These are phyloP conservation scores for Alternaria gansuensis DNA, from an alignment of 2,329 filamentous ascomycete species.

Conservation along the genomic window DNA sequence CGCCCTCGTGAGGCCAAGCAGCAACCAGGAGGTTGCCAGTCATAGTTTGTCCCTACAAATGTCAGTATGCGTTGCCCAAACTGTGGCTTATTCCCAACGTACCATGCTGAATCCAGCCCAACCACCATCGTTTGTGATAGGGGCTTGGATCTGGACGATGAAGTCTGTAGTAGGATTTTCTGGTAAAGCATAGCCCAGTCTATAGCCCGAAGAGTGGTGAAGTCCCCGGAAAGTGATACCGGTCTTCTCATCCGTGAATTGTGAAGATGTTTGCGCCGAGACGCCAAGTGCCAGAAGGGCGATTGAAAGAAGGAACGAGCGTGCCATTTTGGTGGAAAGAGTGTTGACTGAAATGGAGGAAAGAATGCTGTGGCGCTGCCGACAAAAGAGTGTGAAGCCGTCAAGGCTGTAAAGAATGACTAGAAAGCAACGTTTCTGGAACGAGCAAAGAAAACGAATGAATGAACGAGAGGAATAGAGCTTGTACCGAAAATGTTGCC, in stretches of 20 bases:
- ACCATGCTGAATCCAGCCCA: slow-evolving; percentile 60
- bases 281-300: slow-evolving; percentile 38
- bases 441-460: slow-evolving; percentile 26
- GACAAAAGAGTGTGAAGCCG: slow-evolving; percentile 41
- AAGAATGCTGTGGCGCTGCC: slow-evolving; percentile 40
- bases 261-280: slow-evolving; percentile 38
- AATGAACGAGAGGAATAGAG: slow-evolving; percentile 26
- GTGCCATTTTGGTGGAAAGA: slow-evolving; percentile 35
- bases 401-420: slow-evolving; percentile 45
- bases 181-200: slow-evolving; percentile 63
- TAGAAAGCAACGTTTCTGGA: slow-evolving; percentile 27
- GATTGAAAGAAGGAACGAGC: slow-evolving; percentile 41
- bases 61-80: background rate
- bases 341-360: slow-evolving; percentile 17
- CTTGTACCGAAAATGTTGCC: slow-evolving; percentile 9
- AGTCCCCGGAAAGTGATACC: slow-evolving; percentile 48
- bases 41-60: slow-evolving; percentile 59
- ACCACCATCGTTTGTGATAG: slow-evolving; percentile 57
- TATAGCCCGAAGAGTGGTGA: slow-evolving; percentile 54
- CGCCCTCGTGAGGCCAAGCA: slow-evolving; percentile 62
- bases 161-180: slow-evolving; percentile 61
- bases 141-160: slow-evolving; percentile 61
- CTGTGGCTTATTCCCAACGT: background rate
- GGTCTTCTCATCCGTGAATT: slow-evolving; percentile 45
- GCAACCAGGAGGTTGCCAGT: slow-evolving; percentile 60